Evolutionary conservation across 352 stramenopile species (phyloP), one percentile per base, ranked within the genome.

Genomic region (Phytophthora pluvialis): DNA sequence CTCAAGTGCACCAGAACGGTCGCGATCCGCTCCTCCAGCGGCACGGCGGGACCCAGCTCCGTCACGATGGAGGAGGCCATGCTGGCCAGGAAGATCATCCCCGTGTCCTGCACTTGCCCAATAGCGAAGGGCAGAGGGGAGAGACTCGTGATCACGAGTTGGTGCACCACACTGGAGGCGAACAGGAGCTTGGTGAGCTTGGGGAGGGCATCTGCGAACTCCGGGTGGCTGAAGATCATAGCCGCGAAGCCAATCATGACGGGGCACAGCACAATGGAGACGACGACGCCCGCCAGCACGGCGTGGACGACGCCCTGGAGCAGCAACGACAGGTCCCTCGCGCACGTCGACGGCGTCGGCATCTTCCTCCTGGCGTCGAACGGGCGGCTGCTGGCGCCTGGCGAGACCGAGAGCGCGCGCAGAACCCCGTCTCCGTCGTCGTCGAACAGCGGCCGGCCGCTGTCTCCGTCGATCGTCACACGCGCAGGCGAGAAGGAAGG

Each of bases 51-150:
- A 3, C 83, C 86, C 45, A 85, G 86, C 73, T 73, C 69, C 31
- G 67, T 86, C 78, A 96, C 95, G 67, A 98, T 96, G 18, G 73
- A 91, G 13, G 93, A 80, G 3, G 97, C 90, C 80, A 99, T 99
- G 44, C 78, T 84, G 31, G 81, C 91, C 25, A 99, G 77, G 74
- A 99, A 99, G 57, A 99, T 99, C 31, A 99, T 85, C 9, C 78
- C 97, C 8, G 96, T 95, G 72, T 99, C 96, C 74, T 99, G 97
- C 0, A 99, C 97, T 70, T 98, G 95, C 25, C 93, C 97, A 42
- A 99, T 97, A 3, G 97, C 96, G 73, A 98, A 99, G 4, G 90
- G 86, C 39, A 99, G 74, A 18, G 88, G 88, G n/a, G 86, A 98
- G 47, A 97, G 84, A 11, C 70, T 71, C 9, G 86, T 89, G 79